Conservation (phyloP, 805 yeast species). For the Maudiozyma barnettii region DNA sequence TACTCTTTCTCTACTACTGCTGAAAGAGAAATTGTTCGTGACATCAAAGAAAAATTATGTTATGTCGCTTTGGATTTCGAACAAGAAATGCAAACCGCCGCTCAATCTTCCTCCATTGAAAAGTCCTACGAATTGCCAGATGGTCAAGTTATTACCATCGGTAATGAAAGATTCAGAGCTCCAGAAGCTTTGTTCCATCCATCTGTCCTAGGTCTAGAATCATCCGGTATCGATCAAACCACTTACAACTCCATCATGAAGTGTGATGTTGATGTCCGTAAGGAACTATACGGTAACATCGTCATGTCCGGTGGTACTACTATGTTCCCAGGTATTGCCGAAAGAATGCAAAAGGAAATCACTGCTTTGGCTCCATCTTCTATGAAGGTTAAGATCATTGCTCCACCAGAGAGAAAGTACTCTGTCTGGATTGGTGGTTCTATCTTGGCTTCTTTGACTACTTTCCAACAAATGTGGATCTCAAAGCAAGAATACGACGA, state of each 20-base stretch:
- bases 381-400: slow-evolving; percentile 98
- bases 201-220: slow-evolving; percentile 79
- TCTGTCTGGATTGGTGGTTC: slow-evolving; percentile 99
- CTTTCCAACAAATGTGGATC: slow-evolving; percentile 99
- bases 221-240: slow-evolving; percentile 99
- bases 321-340: slow-evolving; percentile 99
- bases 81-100: slow-evolving; percentile 98
- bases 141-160: slow-evolving; percentile 98
- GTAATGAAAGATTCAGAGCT: slow-evolving; percentile 99
- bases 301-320: slow-evolving; percentile 99
- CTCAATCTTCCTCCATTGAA: slow-evolving; percentile 96
- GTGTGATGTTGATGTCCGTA: slow-evolving; percentile 98
- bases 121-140: slow-evolving; percentile 99
- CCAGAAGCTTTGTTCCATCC: slow-evolving; percentile 99
- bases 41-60: slow-evolving; percentile 95
- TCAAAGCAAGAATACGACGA: slow-evolving; percentile 99
- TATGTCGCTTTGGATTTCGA: slow-evolving; percentile 98
- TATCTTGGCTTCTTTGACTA: slow-evolving; percentile 93
- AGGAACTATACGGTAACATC: slow-evolving; percentile 97
- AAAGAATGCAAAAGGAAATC: slow-evolving; percentile 99
- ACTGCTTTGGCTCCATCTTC: slow-evolving; percentile 99
- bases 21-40: slow-evolving; percentile 89
- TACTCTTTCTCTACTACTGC: slow-evolving; percentile 98
- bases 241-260: slow-evolving; percentile 67
- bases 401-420: slow-evolving; percentile 99